Conservation (phyloP, 2,329 filamentous ascomycete species). For the Lachnellula suecica region DNA sequence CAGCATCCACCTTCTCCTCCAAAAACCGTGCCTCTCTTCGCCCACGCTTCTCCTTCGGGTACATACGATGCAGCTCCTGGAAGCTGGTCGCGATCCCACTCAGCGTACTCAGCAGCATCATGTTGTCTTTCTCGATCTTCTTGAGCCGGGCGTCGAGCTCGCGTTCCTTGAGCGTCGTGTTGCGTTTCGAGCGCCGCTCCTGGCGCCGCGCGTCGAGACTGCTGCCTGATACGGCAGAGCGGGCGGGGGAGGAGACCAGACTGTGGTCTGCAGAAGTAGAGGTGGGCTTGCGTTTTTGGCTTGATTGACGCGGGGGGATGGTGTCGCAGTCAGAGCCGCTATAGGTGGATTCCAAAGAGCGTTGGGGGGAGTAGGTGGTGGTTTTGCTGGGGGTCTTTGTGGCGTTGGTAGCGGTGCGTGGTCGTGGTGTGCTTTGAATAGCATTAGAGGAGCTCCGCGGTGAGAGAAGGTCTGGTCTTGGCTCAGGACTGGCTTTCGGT, state of each 20-base stretch:
- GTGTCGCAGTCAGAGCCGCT: background rate
- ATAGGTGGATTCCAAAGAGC: background rate
- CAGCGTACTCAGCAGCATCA: slow-evolving; percentile 19
- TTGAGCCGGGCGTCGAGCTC: slow-evolving; percentile 23
- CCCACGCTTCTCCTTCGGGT: background rate
- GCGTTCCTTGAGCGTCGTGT: slow-evolving; percentile 14
- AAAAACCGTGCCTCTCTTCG: background rate
- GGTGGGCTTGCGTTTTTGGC: background rate
- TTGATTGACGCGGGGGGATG: background rate
- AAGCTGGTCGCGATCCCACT: slow-evolving; percentile 20
- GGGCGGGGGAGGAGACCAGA: slow-evolving; percentile 1
- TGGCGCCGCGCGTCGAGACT: slow-evolving; percentile 8
- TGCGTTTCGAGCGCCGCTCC: slow-evolving; percentile 15
- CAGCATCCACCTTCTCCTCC: background rate
- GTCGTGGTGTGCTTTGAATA: background rate
- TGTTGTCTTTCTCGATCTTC: slow-evolving; percentile 28
- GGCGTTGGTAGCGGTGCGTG: no score
- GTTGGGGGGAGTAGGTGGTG: slow-evolving; percentile 1
- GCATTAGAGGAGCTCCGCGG: background rate
- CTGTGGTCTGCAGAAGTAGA: background rate
- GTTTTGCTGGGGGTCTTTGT: background rate
- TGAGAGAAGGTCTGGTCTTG: background rate
- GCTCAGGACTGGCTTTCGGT: background rate
- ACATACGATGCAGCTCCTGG: slow-evolving; percentile 10
- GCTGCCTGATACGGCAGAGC: background rate